Percentiles rank a stretch among this genome's conserved stretches.
Conservation (phyloP, 2,329 filamentous ascomycete genomes). For the Neopestalotiopsis sp. region DNA sequence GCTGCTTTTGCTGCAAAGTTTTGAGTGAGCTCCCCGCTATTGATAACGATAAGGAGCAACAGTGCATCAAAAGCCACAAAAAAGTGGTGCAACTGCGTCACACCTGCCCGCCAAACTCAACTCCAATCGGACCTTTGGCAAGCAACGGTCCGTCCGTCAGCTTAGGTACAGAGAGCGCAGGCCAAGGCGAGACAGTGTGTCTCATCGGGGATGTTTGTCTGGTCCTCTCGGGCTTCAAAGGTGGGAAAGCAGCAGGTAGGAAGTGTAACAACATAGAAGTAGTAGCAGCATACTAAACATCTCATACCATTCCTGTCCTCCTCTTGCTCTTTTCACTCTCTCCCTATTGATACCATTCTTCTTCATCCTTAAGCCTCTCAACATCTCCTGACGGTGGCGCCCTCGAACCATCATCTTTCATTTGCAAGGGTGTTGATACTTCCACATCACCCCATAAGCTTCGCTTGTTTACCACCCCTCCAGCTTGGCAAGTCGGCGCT, state of each 20-base stretch:
- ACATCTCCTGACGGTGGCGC: not conserved
- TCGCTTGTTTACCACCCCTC: not conserved
- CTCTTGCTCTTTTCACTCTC: not conserved
- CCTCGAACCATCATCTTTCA: not conserved
- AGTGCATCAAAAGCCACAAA: slow-evolving; percentile 4
- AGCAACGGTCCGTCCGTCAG: slow-evolving; percentile 8
- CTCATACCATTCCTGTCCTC: not conserved
- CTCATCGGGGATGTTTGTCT: not conserved
- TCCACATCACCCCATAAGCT: slow-evolving; percentile 5
- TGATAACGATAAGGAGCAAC: slow-evolving; percentile 16
- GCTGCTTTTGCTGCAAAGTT: slow-evolving; percentile 1
- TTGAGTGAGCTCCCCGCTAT: slow-evolving; percentile 14
- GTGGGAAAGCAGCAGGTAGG: not conserved
- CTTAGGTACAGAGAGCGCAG: not conserved
- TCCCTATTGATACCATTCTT: not conserved
- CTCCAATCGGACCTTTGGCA: slow-evolving; percentile 18
- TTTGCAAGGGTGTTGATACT: not conserved
- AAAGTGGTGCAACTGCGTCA: slow-evolving; percentile 16
- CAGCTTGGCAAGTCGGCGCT: not conserved
- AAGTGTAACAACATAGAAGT: not conserved
- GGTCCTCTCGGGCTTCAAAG: not conserved
- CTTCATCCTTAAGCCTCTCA: not conserved
- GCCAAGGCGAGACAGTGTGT: slow-evolving; percentile 3
- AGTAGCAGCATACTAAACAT: not conserved
- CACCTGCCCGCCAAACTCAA: slow-evolving; percentile 16